Evolutionary conservation across 768 basidiomycete genomes (phyloP), one percentile per base, ranked within the genome.

Genomic region (Podaxis sp.): DNA sequence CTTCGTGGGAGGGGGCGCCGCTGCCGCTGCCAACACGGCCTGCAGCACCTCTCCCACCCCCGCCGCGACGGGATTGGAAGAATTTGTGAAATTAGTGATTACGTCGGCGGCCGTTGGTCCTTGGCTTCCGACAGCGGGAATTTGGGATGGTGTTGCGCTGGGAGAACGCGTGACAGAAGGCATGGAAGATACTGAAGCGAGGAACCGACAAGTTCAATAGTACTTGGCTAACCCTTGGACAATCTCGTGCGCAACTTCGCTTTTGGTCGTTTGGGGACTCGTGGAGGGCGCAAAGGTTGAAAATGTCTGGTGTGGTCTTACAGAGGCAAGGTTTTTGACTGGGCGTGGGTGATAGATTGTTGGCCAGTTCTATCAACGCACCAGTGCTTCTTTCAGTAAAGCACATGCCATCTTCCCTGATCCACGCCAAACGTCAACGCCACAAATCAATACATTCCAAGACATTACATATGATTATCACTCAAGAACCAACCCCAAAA

Each of bases 1-100:
- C 55, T 67, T 65, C 28, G 62, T 55, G 28, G 68, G 58, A 55
- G 62, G 66, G 6, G 70, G 67, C 20, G 60, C 58, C 46, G 68
- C 61, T 37, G 65, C 64, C 6, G 61, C 65, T 30, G 68, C 66
- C 24, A 65, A 48, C 24, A 74, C 62, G 20, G 73, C 74, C 56
- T 75, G 71, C 56, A 77, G 33, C 17, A 69, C 66, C 60, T 77
- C 73, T 57, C 72, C 75, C 58, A 76, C 66, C 17, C 75, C 76
- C 20, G 75, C 74, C 11, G 72, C 73, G 28, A 76, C 65, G 15
- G 64, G 61, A 60, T 76, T 77, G 24, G 66, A 54, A 1, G 74
- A 74, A 17, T 59, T 57, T 17, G 60, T 54, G 50, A 73, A 69
- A 36, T 66, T 69, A 15, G 62, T 49, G 22, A 69, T 46, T 15